A percentile compares a stretch with the other conserved stretches of the same genome.
Conservation (phyloP, 2,329 filamentous ascomycete genomes). For the Ascochyta pisi region DNA sequence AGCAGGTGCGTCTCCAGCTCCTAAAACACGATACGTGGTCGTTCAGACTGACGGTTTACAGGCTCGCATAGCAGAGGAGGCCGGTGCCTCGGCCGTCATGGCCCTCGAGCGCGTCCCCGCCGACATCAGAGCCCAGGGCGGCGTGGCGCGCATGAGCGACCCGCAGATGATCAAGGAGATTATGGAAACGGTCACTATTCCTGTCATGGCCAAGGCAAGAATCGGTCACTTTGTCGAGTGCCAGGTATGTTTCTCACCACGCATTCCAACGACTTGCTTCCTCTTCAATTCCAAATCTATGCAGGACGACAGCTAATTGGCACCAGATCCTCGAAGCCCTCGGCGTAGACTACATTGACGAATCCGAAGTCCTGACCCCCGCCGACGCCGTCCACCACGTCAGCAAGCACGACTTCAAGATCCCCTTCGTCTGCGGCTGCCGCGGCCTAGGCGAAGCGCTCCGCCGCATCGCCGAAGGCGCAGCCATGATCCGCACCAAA, state of each 20-base stretch:
- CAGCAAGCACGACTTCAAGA: constrained; percentile 81
- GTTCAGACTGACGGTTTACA: constrained; percentile 48
- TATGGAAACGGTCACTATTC: constrained; percentile 92
- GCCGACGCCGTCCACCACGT: constrained; percentile 92
- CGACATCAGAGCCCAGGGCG: constrained; percentile 90
- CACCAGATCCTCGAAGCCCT: constrained; percentile 89
- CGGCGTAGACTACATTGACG: constrained; percentile 97
- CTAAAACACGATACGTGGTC: not conserved
- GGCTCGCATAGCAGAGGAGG: constrained; percentile 96
- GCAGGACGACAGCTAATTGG: too few species aligned
- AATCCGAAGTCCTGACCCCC: constrained; percentile 95
- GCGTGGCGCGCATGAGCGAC: constrained; percentile 96
- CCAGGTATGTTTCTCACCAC: constrained; percentile 61
- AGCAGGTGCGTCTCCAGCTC: constrained; percentile 63
- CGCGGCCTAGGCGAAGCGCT: constrained; percentile 93
- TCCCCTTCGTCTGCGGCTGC: constrained; percentile 96
- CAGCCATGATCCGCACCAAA: constrained; percentile 98
- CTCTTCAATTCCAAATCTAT: not conserved
- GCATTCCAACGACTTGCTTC: not conserved
- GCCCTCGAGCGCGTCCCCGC: constrained; percentile 96
- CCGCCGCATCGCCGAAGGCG: constrained; percentile 87
- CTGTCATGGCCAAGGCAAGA: constrained; percentile 98
- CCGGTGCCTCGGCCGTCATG: constrained; percentile 96
- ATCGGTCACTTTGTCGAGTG: constrained; percentile 99
- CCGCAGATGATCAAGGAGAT: constrained; percentile 94